Evolutionary conservation across 1,139 yeast species (phyloP), one percentile per base, ranked within the genome.

Genomic region (Diutina catenulata): DNA sequence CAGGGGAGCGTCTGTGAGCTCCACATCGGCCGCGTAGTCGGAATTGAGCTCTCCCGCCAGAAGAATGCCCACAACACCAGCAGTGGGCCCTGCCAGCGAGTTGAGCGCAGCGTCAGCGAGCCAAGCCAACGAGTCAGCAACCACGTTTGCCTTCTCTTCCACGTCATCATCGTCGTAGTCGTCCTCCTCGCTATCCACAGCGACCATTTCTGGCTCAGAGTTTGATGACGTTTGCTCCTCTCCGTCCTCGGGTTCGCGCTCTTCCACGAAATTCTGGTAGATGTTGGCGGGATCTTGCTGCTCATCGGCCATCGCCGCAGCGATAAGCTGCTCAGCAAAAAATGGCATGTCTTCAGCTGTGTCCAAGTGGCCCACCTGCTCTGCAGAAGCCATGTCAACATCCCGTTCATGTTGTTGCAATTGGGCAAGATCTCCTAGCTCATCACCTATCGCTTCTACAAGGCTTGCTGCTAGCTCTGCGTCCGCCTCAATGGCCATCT

Each of bases 231-330:
- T 10, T 24, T 38, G 26, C 6, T 37, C 36, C 11, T 21, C 33
- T 13, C 33, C 33, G 18, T 14, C 11, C 38, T 38, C 15, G 20
- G 25, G 6, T 15, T 24, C n/a, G 38, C 7, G 32, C 37, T 13
- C 36, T 38, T 2, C 40, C 38, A 11, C 29, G 25, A 8, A 38
- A 10, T 4, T 33, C 38, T 22, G 36, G 38, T 4, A 38, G 16
- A 16, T 36, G 39, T n/a, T 28, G 36, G 16, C 36, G 32, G 5
- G n/a, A 5, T 18, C 28, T 39, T 10, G 42, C 39, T 11, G 37
- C 33, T 16, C 43, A 48, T 37, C 43, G 45, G 20, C 46, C 49
- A 33, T 42, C 46, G 37, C 15, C 8, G 20, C 38, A 37, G 42
- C 28, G 25, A 37, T 47, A 46, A 20, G 41, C 38, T 21, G 5